These are phyloP conservation scores for Leccinum longicurvipes DNA, from an alignment of 768 basidiomycete species.

Conservation along the genomic window DNA sequence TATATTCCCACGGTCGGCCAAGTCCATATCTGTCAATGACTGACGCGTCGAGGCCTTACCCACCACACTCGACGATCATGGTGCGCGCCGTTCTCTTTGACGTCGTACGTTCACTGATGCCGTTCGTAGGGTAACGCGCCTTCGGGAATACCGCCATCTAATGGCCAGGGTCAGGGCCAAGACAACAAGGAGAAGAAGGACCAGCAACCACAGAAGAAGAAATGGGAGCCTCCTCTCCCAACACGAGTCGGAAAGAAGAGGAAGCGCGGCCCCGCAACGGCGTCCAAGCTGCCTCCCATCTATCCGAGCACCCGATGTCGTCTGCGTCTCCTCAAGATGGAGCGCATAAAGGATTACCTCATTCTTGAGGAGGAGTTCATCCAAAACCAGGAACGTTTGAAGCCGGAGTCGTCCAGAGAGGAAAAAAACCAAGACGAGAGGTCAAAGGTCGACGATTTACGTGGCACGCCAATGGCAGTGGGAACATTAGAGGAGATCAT, in stretches of 20 bases:
- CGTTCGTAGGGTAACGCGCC: conserved; percentile 67
- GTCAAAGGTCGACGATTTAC: conserved; percentile 88
- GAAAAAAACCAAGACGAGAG: conserved; percentile 96
- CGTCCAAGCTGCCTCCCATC: conserved; percentile 89
- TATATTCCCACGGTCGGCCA: conserved; percentile 22
- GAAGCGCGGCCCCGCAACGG: conserved; percentile 82
- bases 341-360: conserved; percentile 97
- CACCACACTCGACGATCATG: conserved; percentile 15
- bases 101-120: conserved; percentile 3
- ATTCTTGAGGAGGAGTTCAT: conserved; percentile 95
- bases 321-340: conserved; percentile 91
- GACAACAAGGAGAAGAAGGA: conserved; percentile 47
- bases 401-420: conserved; percentile 83
- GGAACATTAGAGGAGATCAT: conserved; percentile 97
- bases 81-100: conserved; percentile 11
- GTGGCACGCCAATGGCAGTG: conserved; percentile 97
- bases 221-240: conserved; percentile 98
- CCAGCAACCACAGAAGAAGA: conserved; percentile 66
- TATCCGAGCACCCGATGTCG: conserved; percentile 95
- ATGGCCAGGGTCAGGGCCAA: conserved; percentile 43
- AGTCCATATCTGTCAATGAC: conserved; percentile 38
- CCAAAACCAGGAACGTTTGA: conserved; percentile 86
- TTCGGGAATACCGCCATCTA: conserved; percentile 48
- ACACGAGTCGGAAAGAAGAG: conserved; percentile 98
- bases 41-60: conserved; percentile 48